phyloP scores from a whole-genome alignment of 495 filamentous ascomycete genomes.

The Cercophora scortea region DNA sequence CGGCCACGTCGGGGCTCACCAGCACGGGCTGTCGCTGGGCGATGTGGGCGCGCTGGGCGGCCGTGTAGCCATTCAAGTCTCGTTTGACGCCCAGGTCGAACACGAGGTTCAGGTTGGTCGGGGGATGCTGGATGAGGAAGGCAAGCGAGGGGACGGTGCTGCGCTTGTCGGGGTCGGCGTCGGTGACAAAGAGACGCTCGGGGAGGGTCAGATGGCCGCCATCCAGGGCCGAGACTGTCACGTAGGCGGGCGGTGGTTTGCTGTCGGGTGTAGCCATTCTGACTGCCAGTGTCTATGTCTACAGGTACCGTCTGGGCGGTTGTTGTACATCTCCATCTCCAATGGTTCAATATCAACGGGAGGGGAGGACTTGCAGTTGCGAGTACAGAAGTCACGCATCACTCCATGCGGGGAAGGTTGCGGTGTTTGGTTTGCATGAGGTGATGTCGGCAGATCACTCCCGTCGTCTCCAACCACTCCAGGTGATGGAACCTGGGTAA shows the following conservation, averaged over 20 bases:
- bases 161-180: constrained; percentile 19
- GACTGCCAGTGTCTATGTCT: no score
- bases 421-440: no score
- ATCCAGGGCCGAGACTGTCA: constrained; percentile 22
- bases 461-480: no score
- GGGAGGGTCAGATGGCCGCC: constrained; percentile 27
- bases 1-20: constrained; percentile 29
- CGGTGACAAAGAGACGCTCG: constrained; percentile 26
- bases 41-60: constrained; percentile 31
- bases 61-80: constrained; percentile 29
- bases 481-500: no score
- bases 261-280: not conserved
- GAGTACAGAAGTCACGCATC: not conserved
- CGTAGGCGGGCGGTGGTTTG: constrained; percentile 4
- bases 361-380: no score
- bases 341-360: no score
- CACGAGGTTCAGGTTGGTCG: constrained; percentile 23
- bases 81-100: constrained; percentile 45
- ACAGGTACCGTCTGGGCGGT: no score
- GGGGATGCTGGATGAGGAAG: constrained; percentile 27
- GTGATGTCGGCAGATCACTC: no score
- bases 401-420: not conserved
- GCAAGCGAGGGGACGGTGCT: constrained; percentile 30
- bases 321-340: no score
- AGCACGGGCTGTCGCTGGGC: constrained; percentile 27